Conservation (phyloP, 2,329 filamentous ascomycete species). For the Diplocarpon mali region DNA sequence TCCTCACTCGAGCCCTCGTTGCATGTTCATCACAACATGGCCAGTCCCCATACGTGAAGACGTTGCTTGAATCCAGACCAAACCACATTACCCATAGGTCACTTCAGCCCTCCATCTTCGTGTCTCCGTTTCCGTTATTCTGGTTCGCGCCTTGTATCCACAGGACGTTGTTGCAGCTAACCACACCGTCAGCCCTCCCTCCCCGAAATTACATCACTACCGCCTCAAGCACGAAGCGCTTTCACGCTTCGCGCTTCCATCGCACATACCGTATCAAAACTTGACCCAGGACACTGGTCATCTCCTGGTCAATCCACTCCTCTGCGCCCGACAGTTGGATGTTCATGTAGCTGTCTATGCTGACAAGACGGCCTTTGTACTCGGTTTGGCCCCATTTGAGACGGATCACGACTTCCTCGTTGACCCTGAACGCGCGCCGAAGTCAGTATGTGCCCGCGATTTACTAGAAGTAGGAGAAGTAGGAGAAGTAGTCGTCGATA, state of each 20-base stretch:
- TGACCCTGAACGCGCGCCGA: slow-evolving; percentile 47
- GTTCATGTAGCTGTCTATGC: slow-evolving; percentile 98
- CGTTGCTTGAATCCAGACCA: neutral
- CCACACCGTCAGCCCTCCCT: slow-evolving; percentile 2
- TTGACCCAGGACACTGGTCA: slow-evolving; percentile 74
- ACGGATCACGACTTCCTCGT: slow-evolving; percentile 81
- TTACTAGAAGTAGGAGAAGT: too few species aligned
- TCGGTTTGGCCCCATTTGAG: slow-evolving; percentile 98
- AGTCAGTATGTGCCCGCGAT: too few species aligned
- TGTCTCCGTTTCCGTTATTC: slow-evolving; percentile 37
- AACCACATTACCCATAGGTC: neutral
- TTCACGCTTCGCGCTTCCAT: neutral
- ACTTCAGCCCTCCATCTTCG: slow-evolving; percentile 42
- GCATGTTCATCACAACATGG: slow-evolving; percentile 1
- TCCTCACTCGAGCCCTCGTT: slow-evolving; percentile 1
- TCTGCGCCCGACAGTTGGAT: slow-evolving; percentile 83
- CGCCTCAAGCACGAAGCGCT: neutral
- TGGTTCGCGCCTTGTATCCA: slow-evolving; percentile 62
- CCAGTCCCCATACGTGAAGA: neutral
- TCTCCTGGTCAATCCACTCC: slow-evolving; percentile 84
- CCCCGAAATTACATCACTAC: neutral
- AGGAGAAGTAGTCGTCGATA: neutral
- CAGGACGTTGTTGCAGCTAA: slow-evolving; percentile 90
- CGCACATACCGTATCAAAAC: slow-evolving; percentile 71
- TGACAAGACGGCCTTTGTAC: slow-evolving; percentile 88